Evolutionary conservation across 2,329 filamentous ascomycete genomes (phyloP), one percentile per base, ranked within the genome.

Genomic region (Bipolaris victoriae): DNA sequence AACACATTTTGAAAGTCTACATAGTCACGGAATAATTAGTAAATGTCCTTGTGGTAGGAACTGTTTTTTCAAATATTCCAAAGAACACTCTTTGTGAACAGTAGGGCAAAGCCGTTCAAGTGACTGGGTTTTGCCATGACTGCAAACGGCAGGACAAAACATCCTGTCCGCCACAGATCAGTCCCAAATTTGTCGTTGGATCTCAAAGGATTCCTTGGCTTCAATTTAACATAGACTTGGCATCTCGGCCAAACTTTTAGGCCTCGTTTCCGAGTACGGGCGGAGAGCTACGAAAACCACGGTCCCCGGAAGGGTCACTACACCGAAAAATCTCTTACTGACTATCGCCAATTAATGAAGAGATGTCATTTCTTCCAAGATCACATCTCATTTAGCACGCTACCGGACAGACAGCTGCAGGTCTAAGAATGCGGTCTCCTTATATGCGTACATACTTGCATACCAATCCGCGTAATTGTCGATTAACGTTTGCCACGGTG

Each of bases 191-290:
- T 31, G 44, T 39, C 33, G 29, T 22, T 40, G 15, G 22, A 24
- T 29, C 24, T 40, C 7, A 24, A 26, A 48, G 43, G 31, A 40
- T 45, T 43, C 7, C 48, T 56, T 37, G 56, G 56, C 56, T 44
- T 36, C 22, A 37, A 20, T 41, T 50, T 37, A 37, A 37, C 16
- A 45, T 31, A n/a, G 20, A 29, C 56, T 59, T 59, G 56, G 56
- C 56, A 37, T 40, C 41, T 44, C 47, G 47, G 24, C 22, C 24
- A 35, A 20, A 26, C 26, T 16, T 39, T 15, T 11, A 16, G 1
- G 29, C 5, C 29, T 51, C n/a, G 29, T 18, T 22, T 26, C 20
- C 46, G 15, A 16, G 5, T 16, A 18, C 33, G 7, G 22, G 22
- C 33, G 22, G 15, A 24, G 13, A 10, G 16, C 7, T 16, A 3